Conservation (phyloP, 2,329 filamentous ascomycete species). For the Calonectria pauciramosa region DNA sequence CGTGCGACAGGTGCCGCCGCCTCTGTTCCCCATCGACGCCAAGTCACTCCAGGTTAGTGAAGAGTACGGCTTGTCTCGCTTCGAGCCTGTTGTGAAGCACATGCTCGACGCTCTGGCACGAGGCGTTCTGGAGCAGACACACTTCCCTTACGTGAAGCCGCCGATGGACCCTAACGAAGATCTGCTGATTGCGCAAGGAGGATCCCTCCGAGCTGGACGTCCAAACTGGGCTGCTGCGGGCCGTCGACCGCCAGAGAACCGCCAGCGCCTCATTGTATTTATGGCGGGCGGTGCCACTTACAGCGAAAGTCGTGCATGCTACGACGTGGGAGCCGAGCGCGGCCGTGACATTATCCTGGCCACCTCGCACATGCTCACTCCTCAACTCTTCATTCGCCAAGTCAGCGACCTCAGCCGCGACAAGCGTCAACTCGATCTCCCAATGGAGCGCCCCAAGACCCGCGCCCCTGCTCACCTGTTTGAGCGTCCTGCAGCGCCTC, state of each 20-base stretch:
- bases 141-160: conserved; percentile 82
- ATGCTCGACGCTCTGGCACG: conserved; percentile 82
- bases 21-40: conserved; percentile 80
- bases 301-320: conserved; percentile 89
- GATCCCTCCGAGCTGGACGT: conserved; percentile 90
- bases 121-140: conserved; percentile 74
- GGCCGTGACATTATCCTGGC: conserved; percentile 88
- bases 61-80: conserved; percentile 89
- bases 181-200: conserved; percentile 68
- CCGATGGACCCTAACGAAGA: conserved; percentile 75
- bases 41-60: conserved; percentile 71
- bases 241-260: conserved; percentile 79
- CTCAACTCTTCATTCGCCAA: conserved; percentile 85
- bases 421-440: conserved; percentile 82
- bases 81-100: conserved; percentile 84
- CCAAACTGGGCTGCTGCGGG: conserved; percentile 95
- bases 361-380: conserved; percentile 93
- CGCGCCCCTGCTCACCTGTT: conserved; percentile 89
- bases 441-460: conserved; percentile 83
- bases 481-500: conserved; percentile 74
- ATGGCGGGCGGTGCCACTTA: conserved; percentile 97
- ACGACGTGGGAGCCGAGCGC: conserved; percentile 81
- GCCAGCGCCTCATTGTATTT: conserved; percentile 92
- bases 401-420: conserved; percentile 83
- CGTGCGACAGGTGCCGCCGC: conserved; percentile 71